Evolutionary conservation across 495 filamentous ascomycete genomes (phyloP), one percentile per base, ranked within the genome.

Genomic region (Neurospora discreta): DNA sequence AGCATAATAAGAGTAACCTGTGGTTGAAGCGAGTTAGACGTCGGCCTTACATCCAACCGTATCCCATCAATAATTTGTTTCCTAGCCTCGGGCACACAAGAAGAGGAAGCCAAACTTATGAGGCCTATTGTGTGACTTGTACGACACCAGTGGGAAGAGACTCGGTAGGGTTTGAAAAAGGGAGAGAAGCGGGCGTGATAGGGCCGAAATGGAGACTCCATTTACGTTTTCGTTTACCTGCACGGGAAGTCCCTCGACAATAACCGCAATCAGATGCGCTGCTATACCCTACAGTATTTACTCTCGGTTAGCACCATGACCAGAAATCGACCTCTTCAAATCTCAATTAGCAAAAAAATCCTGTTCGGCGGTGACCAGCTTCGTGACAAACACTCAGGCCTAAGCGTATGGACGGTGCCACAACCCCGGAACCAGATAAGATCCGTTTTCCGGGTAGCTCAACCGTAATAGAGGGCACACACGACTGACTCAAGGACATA

Each of bases 1-100:
- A 75, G 91, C 87, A 83, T 94, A 97, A 82, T 96, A 96, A 69
- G 91, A 92, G 78, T 88, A 91, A 80, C 91, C 96, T 98, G 81
- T 58, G 69, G 69, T 76, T 60, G 52, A 74, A 41, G 36, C 20
- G 10, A 58, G 72, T 75, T 70, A 77, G 74, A 74, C 68, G 72
- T 36, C 15, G 30, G n/a, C 26, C 52, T 65, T 65, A 33, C 13
- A 65, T 65, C 15, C 52, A 36, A 36, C 52, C 46, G 10, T 26
- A 65, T 26, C 69, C 23, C 33, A 41, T 6, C 20, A 20, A 30
- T 15, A 13, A 65, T 15, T 30, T 60, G 52, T 60, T 16, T 6
- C 52, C 33, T 65, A 26, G 26, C 3, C 52, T 33, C 2, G 26
- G 52, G 15, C 52, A 36, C 52, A 65, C 30, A 65, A 18, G 18